phyloP scores from a whole-genome alignment of 176 grass and related monocot genomes.

The Aegilops bicornis region DNA sequence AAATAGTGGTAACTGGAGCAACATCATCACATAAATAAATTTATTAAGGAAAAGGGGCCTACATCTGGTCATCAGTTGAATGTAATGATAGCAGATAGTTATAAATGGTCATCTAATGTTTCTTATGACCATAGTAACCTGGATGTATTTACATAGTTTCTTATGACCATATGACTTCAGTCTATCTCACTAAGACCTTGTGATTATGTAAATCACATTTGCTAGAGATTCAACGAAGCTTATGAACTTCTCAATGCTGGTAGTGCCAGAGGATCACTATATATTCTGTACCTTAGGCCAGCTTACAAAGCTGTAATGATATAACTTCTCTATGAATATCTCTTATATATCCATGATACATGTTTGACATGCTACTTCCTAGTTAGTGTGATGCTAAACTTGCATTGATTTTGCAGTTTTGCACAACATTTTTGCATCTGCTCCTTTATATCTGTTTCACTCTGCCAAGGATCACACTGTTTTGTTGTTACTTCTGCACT shows the following conservation, averaged over 20 bases:
- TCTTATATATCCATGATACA: neutral
- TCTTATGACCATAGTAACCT: neutral
- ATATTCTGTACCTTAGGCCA: neutral
- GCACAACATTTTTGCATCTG: neutral
- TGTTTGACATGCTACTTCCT: neutral
- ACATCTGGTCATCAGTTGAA: neutral
- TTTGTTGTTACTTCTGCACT: neutral
- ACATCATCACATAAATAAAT: neutral
- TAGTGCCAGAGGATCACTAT: neutral
- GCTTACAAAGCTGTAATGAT: neutral
- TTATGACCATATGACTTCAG: neutral
- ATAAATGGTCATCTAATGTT: slow-evolving; percentile 8
- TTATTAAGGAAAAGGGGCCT: neutral
- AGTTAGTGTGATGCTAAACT: neutral
- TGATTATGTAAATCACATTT: neutral
- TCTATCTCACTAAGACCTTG: neutral
- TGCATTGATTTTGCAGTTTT: neutral
- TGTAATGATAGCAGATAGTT: neutral
- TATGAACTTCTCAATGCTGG: neutral
- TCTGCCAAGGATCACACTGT: neutral
- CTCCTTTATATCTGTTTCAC: neutral
- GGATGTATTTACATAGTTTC: neutral
- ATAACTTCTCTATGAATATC: neutral
- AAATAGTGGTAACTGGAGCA: neutral
- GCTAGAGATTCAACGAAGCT: neutral